A percentile compares a stretch with the other conserved stretches of the same genome.
Conservation (phyloP, 345 rosid species). For the Cardamine chenopodiifolia region DNA sequence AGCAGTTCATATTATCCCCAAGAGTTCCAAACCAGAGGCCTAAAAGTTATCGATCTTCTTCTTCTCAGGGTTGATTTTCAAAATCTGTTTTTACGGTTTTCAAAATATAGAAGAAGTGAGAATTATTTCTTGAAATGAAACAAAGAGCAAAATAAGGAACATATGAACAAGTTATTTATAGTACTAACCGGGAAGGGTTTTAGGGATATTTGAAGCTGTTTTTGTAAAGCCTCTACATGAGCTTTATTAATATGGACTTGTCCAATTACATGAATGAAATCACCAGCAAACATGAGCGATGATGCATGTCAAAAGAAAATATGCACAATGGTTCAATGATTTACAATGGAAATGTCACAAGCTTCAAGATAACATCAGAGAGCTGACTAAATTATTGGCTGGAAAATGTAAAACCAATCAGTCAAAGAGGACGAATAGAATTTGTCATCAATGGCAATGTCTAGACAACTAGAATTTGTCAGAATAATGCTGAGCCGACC, state of each 20-base stretch:
- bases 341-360: too few relatives aligned
- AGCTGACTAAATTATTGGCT: slow-evolving; percentile 82
- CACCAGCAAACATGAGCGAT: slow-evolving; percentile 94
- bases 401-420: slow-evolving; percentile 15
- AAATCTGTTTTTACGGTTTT: slow-evolving; percentile 55
- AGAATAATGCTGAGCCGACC: slow-evolving; percentile 80
- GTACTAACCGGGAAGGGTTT: slow-evolving; percentile 86
- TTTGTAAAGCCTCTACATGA: slow-evolving; percentile 64
- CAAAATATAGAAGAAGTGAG: background rate
- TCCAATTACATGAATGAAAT: slow-evolving; percentile 74
- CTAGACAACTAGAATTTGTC: slow-evolving; percentile 53
- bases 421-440: too few relatives aligned
- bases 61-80: slow-evolving; percentile 80
- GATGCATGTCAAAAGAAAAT: slow-evolving; percentile 82
- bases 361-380: slow-evolving; percentile 73
- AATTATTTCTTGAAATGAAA: background rate
- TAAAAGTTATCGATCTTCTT: slow-evolving; percentile 70
- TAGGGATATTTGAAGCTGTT: slow-evolving; percentile 78
- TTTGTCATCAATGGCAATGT: slow-evolving; percentile 48
- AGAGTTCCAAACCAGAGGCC: slow-evolving; percentile 69
- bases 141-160: background rate
- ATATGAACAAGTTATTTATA: background rate
- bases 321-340: too few relatives aligned
- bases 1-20: slow-evolving; percentile 52
- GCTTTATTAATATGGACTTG: slow-evolving; percentile 65